Percentiles rank a stretch among this genome's conserved stretches.
These are phyloP conservation scores for Paramecium sonneborni DNA, from an alignment of 73 alveolate species.

Conservation along the genomic window DNA sequence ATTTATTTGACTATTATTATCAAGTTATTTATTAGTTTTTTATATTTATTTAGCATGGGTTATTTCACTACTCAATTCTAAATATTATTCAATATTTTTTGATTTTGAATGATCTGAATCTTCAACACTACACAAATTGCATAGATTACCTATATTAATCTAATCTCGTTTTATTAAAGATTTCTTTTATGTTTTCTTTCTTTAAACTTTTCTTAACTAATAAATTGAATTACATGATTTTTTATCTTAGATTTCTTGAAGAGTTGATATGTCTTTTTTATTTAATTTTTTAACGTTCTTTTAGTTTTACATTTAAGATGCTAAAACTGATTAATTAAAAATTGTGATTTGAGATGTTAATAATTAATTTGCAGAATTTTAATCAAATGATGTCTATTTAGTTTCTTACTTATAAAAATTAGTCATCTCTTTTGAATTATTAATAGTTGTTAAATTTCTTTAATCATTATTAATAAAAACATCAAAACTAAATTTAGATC, in stretches of 20 bases:
- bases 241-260: neutral
- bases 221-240: neutral
- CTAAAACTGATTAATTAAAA: neutral
- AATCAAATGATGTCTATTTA: neutral
- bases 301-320: neutral
- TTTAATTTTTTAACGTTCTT: neutral
- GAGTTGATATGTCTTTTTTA: neutral
- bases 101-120: neutral
- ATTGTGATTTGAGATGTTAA: neutral
- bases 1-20: neutral
- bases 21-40: neutral
- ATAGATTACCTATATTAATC: neutral
- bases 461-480: slow-evolving; percentile 19
- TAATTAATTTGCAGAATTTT: neutral
- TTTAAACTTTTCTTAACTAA: neutral
- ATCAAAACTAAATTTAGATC: slow-evolving; percentile 45
- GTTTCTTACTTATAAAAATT: neutral
- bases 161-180: neutral
- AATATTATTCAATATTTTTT: neutral
- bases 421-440: neutral
- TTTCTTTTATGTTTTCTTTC: neutral
- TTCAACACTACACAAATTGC: neutral
- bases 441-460: neutral
- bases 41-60: neutral
- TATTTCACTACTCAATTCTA: slow-evolving; percentile 1